A percentile compares a stretch with the other conserved stretches of the same genome.
Evolutionary conservation across 345 rosid species (phyloP).

Genomic region (Psidium guajava): DNA sequence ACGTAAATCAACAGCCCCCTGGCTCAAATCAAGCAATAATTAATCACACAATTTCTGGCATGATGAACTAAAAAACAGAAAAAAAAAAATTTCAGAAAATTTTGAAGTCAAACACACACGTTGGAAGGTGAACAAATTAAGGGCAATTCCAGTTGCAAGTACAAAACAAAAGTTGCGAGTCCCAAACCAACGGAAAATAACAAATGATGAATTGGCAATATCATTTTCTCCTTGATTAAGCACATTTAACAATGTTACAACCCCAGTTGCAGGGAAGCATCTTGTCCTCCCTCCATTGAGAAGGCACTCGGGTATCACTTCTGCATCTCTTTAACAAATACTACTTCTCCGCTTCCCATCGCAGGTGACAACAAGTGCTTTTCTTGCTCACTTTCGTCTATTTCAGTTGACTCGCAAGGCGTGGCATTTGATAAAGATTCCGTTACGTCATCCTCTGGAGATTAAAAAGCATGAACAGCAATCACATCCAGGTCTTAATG

Average conservation of each 20-base stretch:
- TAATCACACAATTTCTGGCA: not conserved
- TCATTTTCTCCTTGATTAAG: not conserved
- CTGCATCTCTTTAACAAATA: slow-evolving; percentile 37
- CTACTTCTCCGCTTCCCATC: slow-evolving; percentile 16
- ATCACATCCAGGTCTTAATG: not conserved
- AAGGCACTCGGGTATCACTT: not conserved
- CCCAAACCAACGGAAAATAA: not conserved
- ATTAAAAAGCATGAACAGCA: not conserved
- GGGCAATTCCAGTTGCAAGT: not conserved
- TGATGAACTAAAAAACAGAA: not conserved
- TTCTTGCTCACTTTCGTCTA: slow-evolving; percentile 37
- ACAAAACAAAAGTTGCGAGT: not conserved
- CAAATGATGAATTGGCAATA: not conserved
- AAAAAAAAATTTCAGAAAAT: not conserved
- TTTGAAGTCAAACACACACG: not conserved
- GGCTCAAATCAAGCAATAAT: not conserved
- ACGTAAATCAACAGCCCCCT: not conserved
- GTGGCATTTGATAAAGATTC: slow-evolving; percentile 31
- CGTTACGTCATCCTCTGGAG: slow-evolving; percentile 35
- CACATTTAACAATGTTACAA: not conserved
- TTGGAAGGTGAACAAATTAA: not conserved
- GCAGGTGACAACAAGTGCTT: slow-evolving; percentile 38
- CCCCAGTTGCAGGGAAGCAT: not conserved
- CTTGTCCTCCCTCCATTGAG: not conserved
- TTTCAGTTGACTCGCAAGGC: slow-evolving; percentile 26